These are phyloP conservation scores for Ichthyophthirius multifiliis DNA, from an alignment of 169 alveolate species.

Conservation along the genomic window DNA sequence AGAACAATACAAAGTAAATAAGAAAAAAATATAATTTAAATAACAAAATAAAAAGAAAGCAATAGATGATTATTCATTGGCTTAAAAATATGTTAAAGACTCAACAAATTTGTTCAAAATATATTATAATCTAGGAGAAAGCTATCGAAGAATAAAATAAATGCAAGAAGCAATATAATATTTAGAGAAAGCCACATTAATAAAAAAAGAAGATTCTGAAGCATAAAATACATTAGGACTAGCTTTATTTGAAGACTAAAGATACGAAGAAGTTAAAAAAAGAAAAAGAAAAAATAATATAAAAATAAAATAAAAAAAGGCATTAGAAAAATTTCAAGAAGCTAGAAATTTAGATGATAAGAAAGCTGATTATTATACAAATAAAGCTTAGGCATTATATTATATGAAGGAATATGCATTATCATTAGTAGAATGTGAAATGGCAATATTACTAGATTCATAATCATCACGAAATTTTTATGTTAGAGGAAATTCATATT, in stretches of 20 bases:
- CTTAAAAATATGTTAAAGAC: constrained; percentile 41
- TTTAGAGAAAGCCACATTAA: constrained; percentile 39
- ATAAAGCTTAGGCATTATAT: constrained; percentile 68
- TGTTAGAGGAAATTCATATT: constrained; percentile 68
- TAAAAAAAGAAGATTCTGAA: constrained; percentile 37
- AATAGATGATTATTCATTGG: constrained; percentile 65
- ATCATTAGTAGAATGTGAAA: constrained; percentile 64
- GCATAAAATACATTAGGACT: constrained; percentile 62
- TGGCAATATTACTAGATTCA: constrained; percentile 60
- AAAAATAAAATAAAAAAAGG: neutral
- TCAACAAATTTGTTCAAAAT: constrained; percentile 40
- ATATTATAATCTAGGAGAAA: constrained; percentile 58
- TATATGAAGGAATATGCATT: constrained; percentile 50
- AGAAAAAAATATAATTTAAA: neutral
- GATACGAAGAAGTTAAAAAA: constrained; percentile 35
- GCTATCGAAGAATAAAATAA: constrained; percentile 57
- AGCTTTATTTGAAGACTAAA: constrained; percentile 39
- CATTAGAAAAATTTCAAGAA: constrained; percentile 46
- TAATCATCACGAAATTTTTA: constrained; percentile 61
- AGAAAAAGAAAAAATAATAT: neutral
- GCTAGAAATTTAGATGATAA: constrained; percentile 49
- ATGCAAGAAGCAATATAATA: constrained; percentile 58
- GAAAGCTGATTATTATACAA: constrained; percentile 51
- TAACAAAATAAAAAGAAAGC: constrained; percentile 33
- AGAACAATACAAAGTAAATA: constrained; percentile 44